Evolutionary conservation across 2,329 filamentous ascomycete genomes (phyloP).

Genomic region (Sporothrix inflata): DNA sequence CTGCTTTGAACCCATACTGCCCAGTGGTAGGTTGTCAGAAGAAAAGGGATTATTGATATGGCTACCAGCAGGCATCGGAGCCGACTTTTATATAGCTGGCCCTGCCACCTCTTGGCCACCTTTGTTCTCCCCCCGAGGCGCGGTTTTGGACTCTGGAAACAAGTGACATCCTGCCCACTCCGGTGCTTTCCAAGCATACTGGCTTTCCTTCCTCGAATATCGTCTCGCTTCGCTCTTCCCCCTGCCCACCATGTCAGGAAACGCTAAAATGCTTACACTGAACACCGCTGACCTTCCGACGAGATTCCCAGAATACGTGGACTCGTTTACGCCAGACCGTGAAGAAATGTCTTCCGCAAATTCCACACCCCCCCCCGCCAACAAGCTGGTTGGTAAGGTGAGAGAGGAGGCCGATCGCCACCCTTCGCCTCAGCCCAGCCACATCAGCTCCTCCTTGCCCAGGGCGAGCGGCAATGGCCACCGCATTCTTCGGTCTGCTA

Average conservation of each 20-base stretch:
- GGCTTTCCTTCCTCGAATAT: neutral
- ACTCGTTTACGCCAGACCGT: conserved; percentile 40
- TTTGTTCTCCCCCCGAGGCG: neutral
- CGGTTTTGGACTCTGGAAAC: neutral
- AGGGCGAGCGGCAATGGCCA: conserved; percentile 63
- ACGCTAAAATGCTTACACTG: conserved; percentile 38
- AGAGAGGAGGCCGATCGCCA: conserved; percentile 56
- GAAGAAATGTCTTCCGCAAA: conserved; percentile 40
- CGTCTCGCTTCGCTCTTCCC: neutral
- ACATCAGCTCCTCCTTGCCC: conserved; percentile 69
- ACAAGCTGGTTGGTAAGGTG: conserved; percentile 40
- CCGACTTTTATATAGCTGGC: neutral
- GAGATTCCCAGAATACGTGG: conserved; percentile 44
- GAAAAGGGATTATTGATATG: neutral
- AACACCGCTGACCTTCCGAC: conserved; percentile 40
- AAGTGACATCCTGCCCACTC: neutral
- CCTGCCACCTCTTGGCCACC: neutral
- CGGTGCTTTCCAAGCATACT: neutral
- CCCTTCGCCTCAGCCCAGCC: conserved; percentile 86
- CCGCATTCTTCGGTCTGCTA: conserved; percentile 80
- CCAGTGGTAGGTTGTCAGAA: neutral
- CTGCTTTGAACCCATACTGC: neutral
- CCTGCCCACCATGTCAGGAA: conserved; percentile 29
- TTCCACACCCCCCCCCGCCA: conserved; percentile 32
- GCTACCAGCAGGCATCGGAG: neutral